Evolutionary conservation across 1,284 basidiomycete species (phyloP).

Genomic region (Rhodofomes roseus): DNA sequence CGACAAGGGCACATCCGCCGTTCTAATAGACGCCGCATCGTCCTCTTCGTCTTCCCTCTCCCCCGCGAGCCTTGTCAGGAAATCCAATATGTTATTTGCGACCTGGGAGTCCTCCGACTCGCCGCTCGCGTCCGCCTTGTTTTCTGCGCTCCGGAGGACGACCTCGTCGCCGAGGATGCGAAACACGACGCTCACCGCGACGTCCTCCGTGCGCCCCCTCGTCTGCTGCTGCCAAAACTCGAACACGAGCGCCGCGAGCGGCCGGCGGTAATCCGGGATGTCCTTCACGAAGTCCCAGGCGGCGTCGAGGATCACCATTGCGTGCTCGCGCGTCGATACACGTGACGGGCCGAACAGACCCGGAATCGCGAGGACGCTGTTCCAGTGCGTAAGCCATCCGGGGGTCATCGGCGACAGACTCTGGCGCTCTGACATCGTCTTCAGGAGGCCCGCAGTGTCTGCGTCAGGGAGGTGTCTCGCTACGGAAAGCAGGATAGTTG

Average conservation of each 20-base stretch:
- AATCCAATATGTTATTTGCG: constrained; percentile 19
- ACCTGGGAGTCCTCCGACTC: constrained; percentile 11
- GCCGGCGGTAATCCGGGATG: constrained; percentile 59
- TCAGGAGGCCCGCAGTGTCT: constrained; percentile 57
- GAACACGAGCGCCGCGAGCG: constrained; percentile 56
- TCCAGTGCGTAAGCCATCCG: constrained; percentile 67
- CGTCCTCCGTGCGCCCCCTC: constrained; percentile 27
- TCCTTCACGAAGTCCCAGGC: constrained; percentile 66
- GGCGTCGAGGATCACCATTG: constrained; percentile 50
- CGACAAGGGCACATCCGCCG: constrained; percentile 29
- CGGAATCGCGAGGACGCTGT: constrained; percentile 47
- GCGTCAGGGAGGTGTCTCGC: constrained; percentile 59
- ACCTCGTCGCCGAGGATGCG: constrained; percentile 61
- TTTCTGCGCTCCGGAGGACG: constrained; percentile 46
- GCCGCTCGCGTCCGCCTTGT: constrained; percentile 23
- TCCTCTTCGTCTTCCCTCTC: constrained; percentile 35
- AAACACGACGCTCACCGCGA: constrained; percentile 51
- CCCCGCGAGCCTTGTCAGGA: constrained; percentile 37
- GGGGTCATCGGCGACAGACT: constrained; percentile 65
- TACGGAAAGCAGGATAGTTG: constrained; percentile 57
- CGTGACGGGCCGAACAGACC: constrained; percentile 43
- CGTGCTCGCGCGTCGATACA: constrained; percentile 50
- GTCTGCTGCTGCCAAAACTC: constrained; percentile 46
- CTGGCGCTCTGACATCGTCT: constrained; percentile 58
- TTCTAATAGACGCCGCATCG: constrained; percentile 33